These are phyloP conservation scores for Solanum chmielewskii DNA, from an alignment of 257 asterid genomes.

Conservation along the genomic window DNA sequence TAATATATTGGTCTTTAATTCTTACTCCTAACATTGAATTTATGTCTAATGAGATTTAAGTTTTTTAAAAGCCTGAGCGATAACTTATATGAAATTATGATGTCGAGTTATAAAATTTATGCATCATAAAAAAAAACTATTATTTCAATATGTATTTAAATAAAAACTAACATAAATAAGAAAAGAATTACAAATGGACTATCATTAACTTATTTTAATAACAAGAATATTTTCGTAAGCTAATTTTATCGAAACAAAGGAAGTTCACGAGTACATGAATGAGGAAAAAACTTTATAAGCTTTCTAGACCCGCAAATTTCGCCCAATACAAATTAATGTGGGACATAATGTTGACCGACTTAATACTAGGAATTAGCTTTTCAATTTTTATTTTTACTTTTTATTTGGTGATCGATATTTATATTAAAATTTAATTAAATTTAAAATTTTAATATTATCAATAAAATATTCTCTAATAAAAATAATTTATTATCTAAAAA, in stretches of 20 bases:
- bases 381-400: too few relatives aligned
- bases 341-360: neutral
- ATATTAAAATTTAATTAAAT: too few relatives aligned
- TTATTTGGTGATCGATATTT: accelerated
- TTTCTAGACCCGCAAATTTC: neutral
- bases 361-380: neutral
- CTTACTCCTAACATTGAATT: neutral
- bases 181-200: neutral
- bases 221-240: too few relatives aligned
- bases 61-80: too few relatives aligned
- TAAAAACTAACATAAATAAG: neutral
- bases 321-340: neutral
- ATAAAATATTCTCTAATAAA: accelerated
- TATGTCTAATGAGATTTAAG: too few relatives aligned
- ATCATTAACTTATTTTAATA: too few relatives aligned
- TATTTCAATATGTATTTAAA: neutral
- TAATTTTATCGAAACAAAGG: too few relatives aligned
- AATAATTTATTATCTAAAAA: accelerated
- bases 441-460: too few relatives aligned
- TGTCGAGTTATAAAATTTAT: too few relatives aligned
- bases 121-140: too few relatives aligned
- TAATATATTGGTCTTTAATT: too few relatives aligned
- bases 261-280: neutral
- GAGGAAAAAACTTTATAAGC: neutral
- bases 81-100: too few relatives aligned